Percentiles rank a stretch among this genome's conserved stretches.
These are phyloP conservation scores for Eucalyptus shirleyi DNA, from an alignment of 345 rosid genomes.

Conservation along the genomic window DNA sequence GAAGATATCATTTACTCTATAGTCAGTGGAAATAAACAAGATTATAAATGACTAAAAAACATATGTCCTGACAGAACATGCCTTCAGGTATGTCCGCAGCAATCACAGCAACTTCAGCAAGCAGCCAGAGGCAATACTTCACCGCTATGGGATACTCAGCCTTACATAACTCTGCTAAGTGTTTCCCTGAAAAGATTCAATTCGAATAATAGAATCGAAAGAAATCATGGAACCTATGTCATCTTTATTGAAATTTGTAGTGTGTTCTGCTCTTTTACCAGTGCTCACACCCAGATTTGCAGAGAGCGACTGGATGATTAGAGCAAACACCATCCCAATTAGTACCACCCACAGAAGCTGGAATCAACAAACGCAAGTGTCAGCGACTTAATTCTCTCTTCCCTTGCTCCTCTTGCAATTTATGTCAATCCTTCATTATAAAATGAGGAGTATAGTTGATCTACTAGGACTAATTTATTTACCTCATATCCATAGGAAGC, in stretches of 20 bases:
- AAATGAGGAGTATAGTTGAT: neutral
- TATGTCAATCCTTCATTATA: neutral
- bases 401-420: neutral
- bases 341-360: conserved; percentile 59
- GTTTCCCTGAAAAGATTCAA: conserved; percentile 27
- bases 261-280: conserved; percentile 3
- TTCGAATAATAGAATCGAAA: neutral
- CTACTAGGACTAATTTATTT: neutral
- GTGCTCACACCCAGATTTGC: conserved; percentile 73
- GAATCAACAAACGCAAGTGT: neutral
- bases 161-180: conserved; percentile 53
- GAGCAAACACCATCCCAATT: conserved; percentile 48
- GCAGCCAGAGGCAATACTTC: conserved; percentile 48
- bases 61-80: neutral
- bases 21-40: neutral
- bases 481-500: conserved; percentile 48
- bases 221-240: neutral
- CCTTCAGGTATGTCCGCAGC: conserved; percentile 91
- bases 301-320: conserved; percentile 50
- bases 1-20: neutral
- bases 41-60: no score
- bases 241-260: neutral
- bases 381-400: neutral
- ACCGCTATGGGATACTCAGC: conserved; percentile 47
- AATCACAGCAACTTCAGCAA: conserved; percentile 52